Evolutionary conservation across 192 early-diverging fungal genomes (phyloP).

Genomic region (Dimargaris cristalligena): DNA sequence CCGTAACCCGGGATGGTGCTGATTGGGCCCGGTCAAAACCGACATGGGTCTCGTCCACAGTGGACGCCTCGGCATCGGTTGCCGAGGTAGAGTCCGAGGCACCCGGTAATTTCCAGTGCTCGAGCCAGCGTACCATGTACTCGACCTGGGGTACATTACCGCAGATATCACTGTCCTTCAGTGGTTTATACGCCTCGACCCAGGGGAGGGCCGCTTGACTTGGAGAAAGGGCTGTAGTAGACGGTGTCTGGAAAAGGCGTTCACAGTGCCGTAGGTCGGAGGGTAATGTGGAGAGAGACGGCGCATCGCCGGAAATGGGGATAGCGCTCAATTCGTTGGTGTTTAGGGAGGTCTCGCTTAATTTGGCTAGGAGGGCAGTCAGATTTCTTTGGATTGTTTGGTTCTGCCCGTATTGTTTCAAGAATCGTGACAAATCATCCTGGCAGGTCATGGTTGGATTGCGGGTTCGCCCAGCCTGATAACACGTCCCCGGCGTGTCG

Average conservation of each 20-base stretch:
- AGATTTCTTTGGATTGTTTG: too few species aligned
- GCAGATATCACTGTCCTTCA: neutral
- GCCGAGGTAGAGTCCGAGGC: too few species aligned
- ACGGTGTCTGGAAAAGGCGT: neutral
- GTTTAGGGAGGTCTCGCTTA: too few species aligned
- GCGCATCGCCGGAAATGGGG: too few species aligned
- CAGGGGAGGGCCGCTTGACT: neutral
- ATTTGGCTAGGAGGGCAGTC: too few species aligned
- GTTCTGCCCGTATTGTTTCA: too few species aligned
- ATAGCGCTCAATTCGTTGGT: too few species aligned
- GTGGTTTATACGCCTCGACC: neutral
- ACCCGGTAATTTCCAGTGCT: neutral
- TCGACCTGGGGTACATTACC: neutral
- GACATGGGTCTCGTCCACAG: neutral
- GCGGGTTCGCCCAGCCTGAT: too few species aligned
- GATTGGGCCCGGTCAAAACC: neutral
- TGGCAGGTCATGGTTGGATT: too few species aligned
- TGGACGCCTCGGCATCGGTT: neutral
- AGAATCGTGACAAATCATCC: too few species aligned
- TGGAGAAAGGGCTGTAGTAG: neutral
- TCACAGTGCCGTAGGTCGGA: neutral
- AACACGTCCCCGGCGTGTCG: too few species aligned
- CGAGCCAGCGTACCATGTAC: neutral
- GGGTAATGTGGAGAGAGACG: slow-evolving; percentile 21
- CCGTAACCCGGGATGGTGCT: neutral